Evolutionary conservation across 495 filamentous ascomycete species (phyloP).

Genomic region (Parachaetomium inaequale): DNA sequence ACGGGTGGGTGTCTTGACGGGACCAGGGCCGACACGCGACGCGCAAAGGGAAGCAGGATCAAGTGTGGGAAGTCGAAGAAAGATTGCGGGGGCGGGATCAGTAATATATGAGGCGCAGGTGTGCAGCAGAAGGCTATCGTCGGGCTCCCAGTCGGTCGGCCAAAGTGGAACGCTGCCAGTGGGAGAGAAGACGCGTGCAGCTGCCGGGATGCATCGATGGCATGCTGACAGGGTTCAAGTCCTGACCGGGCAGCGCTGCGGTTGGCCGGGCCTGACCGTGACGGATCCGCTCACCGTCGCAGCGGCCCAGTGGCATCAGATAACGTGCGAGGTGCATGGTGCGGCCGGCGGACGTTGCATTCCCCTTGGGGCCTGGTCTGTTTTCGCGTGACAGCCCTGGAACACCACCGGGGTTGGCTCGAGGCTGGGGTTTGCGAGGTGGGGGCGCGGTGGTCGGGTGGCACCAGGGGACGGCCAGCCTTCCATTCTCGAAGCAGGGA

Average conservation of each 20-base stretch:
- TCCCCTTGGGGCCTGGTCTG: neutral
- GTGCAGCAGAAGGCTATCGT: slow-evolving; percentile 1
- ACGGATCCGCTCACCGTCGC: neutral
- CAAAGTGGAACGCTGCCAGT: slow-evolving; percentile 7
- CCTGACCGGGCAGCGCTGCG: neutral
- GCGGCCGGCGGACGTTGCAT: neutral
- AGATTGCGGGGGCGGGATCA: neutral
- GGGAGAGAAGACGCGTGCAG: neutral
- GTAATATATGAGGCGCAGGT: slow-evolving; percentile 3
- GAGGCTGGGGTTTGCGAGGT: neutral
- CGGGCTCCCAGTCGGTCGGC: neutral
- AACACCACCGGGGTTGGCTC: neutral
- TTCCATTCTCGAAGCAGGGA: neutral
- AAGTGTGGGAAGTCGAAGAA: neutral
- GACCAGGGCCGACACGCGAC: neutral
- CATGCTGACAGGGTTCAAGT: neutral
- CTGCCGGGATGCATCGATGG: neutral
- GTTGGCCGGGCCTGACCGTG: neutral
- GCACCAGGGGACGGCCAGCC: neutral
- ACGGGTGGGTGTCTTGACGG: too few species aligned
- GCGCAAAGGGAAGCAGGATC: neutral
- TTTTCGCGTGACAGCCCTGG: neutral
- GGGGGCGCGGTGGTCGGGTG: neutral
- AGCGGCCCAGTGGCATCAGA: neutral
- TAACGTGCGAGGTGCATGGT: neutral